Percentiles rank a stretch among this genome's conserved stretches.
phyloP scores from a whole-genome alignment of 306 rosid species.

The Glycine latifolia region DNA sequence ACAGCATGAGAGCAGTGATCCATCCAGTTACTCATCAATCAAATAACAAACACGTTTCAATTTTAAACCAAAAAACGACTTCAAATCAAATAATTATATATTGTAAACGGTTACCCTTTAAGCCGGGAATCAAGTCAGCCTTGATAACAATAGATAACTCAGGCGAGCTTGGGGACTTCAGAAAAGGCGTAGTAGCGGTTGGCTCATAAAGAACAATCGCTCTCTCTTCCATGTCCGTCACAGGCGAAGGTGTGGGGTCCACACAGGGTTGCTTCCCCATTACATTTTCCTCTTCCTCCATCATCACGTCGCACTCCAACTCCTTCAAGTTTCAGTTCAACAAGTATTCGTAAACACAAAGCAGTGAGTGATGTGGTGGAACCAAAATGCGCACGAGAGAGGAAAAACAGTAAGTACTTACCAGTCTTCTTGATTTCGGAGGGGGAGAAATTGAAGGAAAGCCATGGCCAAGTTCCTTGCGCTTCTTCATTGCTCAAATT shows the following conservation, averaged over 20 bases:
- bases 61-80: not conserved
- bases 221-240: constrained; percentile 36
- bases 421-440: constrained; percentile 29
- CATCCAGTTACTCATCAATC: too few relatives aligned
- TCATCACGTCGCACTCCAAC: not conserved
- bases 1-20: too few relatives aligned
- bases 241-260: not conserved
- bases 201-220: constrained; percentile 55
- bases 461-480: constrained; percentile 1
- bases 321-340: constrained; percentile 21
- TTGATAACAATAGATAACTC: constrained; percentile 53
- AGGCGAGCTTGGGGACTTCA: constrained; percentile 40
- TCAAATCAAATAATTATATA: too few relatives aligned
- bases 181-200: not conserved
- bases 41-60: too few relatives aligned
- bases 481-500: constrained; percentile 25
- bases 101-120: constrained; percentile 47
- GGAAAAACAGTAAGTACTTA: not conserved
- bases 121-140: constrained; percentile 55
- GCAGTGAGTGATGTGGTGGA: too few relatives aligned
- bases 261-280: not conserved
- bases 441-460: constrained; percentile 17
- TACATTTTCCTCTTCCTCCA: constrained; percentile 5
- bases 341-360: not conserved
- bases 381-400: too few relatives aligned